Base-by-base conservation (phyloP, 2,329 filamentous ascomycete species). In the Clonostachys sp. region DNA sequence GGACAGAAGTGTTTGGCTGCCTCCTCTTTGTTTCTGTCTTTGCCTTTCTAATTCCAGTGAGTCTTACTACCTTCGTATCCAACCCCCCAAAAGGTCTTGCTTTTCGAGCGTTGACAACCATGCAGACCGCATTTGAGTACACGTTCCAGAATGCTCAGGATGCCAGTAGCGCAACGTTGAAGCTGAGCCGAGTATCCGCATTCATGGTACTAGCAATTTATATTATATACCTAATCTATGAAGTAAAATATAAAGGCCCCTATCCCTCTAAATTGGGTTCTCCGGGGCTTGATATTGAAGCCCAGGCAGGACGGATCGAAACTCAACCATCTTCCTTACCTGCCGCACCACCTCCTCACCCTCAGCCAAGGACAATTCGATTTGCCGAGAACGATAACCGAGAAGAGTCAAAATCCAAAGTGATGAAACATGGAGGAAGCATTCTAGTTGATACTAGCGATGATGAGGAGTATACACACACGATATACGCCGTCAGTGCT, bases 161-260 rank as follows among this genome's bases (percentile, higher is more conserved):
- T n/a, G 83, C 84, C 5, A 78, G 86, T 48, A 64, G 59, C 3
- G 74, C 80, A 41, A 87, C 87, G 0, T 65, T 92, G 41, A 78
- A 86, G 58, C 84, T 92, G 58, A 91, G 87, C 62, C 82, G 88
- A 45, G 86, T 87, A 46, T 90, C 87, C 2, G 88, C 87, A 57
- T 76, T 92, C 40, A 82, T 91, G 41, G 74, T 91, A 2, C 70
- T 92, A 2, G 61, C 87, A 30, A 82, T 89, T 14, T 92, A 92
- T 60, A 76, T 73, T 17, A 76, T 83, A 45, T 92, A 91, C 55
- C 79, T 92, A 6, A 69, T 85, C 53, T 90, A 91, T 64, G 87
- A 91, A 64, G 77, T 92, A 44, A 86, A 84, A 55, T 83, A 86
- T 1, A 86, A 30, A 30, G 24, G 24, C 2, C 8, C 8, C 24